Evolutionary conservation across 306 rosid genomes (phyloP), one percentile per base, ranked within the genome.

Genomic region (Lithocarpus polystachyus): DNA sequence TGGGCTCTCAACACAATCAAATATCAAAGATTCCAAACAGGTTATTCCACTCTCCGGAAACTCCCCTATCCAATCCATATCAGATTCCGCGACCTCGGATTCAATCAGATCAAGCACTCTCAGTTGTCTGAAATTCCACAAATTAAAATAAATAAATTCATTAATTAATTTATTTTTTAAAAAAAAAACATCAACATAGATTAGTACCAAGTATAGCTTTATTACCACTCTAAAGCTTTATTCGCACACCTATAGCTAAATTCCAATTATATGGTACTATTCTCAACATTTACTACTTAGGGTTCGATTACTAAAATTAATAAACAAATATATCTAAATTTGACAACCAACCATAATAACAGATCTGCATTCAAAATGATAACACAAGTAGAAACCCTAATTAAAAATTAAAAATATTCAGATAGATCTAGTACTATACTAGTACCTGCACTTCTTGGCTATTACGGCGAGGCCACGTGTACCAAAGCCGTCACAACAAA

Each of bases 51-150:
- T 81, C 82, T 88, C 97, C 3, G 95, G 93, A 81, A 94, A 94
- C 86, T 73, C 92, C 76, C 97, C 97, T 92, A 82, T 94, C 97
- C 97, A 94, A 82, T 94, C 97, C 71, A 90, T 87, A 2, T 86
- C 98, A 24, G 88, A 89, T 33, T 87, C 95, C 0, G 26, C 33
- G 56, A 93, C 86, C 51, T 86, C 92, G 48, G 89, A 84, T 56
- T 93, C 98, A 74, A 88, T 89, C 73, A 93, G 90, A 77, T 93
- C 98, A 73, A 93, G 93, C 82, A 89, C 98, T 77, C 89, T 89
- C 68, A 90, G 87, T 77, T 82, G 88, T 29, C 97, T 93, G 92
- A 72, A 75, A 59, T 9, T 11, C 45, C 54, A 48, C 53, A 48
- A 73, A 37, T 79, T 62, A 43, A 28, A 17, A 6, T 1, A 40